Evolutionary conservation across 805 yeast genomes (phyloP).

Genomic region (Clavispora asparagi): DNA sequence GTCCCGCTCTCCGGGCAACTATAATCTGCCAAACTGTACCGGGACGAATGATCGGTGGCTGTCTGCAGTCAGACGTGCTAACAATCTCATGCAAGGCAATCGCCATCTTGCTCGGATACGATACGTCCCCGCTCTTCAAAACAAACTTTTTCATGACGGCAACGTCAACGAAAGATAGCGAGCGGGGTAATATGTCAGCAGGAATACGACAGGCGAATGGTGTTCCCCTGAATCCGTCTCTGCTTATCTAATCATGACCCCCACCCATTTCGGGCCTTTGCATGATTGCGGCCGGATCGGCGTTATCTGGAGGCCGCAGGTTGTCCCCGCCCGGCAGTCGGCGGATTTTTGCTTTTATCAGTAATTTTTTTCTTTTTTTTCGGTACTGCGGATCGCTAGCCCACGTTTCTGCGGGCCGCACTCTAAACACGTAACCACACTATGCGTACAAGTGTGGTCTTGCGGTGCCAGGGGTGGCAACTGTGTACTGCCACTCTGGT

Average conservation of each 20-base stretch:
- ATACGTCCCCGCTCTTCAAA: neutral
- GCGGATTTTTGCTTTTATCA: neutral
- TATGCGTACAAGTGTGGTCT: too few relatives aligned
- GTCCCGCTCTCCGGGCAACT: neutral
- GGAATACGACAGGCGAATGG: neutral
- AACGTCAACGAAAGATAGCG: too few relatives aligned
- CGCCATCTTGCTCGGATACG: neutral
- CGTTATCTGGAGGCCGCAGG: neutral
- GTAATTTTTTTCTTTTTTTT: neutral
- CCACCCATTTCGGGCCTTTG: neutral
- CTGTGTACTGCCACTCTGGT: too few relatives aligned
- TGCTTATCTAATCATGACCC: neutral
- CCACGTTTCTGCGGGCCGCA: neutral
- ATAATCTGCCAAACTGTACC: neutral
- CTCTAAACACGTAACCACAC: neutral
- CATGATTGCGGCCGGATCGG: neutral
- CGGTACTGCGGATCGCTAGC: neutral
- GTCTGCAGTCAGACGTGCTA: neutral
- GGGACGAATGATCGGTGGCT: neutral
- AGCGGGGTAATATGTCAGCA: too few relatives aligned
- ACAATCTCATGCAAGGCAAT: neutral
- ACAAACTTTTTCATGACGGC: too few relatives aligned
- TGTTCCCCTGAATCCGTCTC: too few relatives aligned
- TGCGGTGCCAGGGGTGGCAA: too few relatives aligned
- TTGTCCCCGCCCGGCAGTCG: neutral